Conservation (phyloP, 176 grass and related monocot genomes). For the Oryza coarctata region DNA sequence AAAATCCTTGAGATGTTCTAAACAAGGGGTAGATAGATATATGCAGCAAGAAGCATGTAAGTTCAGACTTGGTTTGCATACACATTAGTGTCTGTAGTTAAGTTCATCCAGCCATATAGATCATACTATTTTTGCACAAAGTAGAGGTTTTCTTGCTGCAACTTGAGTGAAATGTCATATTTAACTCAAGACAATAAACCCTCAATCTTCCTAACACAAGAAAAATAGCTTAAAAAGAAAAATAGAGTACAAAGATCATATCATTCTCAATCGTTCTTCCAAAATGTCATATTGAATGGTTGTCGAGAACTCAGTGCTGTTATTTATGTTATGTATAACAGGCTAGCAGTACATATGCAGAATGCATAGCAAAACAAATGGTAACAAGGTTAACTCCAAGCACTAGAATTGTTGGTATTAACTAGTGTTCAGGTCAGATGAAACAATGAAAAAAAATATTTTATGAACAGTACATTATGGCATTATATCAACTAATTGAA, state of each 20-base stretch:
- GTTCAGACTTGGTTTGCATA: not conserved
- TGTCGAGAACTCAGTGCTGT: not conserved
- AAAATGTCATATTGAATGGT: not conserved
- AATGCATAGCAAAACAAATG: not conserved
- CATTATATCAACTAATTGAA: not conserved
- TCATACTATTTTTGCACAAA: not conserved
- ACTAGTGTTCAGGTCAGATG: constrained; percentile 7
- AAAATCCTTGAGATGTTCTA: not conserved
- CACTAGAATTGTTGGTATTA: not conserved
- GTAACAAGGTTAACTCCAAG: not conserved
- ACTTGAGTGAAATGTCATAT: constrained; percentile 5
- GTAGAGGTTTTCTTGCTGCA: constrained; percentile 12
- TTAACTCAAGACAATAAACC: not conserved
- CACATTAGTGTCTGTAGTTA: not conserved
- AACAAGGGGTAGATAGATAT: not conserved
- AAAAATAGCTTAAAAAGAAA: constrained; percentile 1
- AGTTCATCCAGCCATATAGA: constrained; percentile 20
- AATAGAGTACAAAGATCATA: not conserved
- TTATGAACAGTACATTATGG: not conserved
- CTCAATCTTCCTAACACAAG: not conserved
- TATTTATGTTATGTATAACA: not conserved
- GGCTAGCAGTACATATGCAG: not conserved
- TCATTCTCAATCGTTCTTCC: not conserved
- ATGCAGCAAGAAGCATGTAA: constrained; percentile 14
- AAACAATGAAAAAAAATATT: not conserved